Percentiles rank a stretch among this genome's conserved stretches.
Conservation (phyloP, 169 alveolate species). For the Perkinsus olseni region DNA sequence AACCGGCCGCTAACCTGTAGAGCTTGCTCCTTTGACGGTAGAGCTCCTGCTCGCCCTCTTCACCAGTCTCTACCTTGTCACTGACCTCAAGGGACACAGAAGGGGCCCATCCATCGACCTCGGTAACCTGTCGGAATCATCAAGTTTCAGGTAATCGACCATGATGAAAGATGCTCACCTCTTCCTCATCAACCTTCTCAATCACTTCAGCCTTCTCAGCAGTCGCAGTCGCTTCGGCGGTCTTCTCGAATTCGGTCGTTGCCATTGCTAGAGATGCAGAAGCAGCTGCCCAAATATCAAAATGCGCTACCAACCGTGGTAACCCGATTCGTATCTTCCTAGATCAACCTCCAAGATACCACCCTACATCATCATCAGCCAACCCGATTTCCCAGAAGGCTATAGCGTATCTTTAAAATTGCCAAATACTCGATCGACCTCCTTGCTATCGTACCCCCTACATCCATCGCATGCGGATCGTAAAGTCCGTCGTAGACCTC, state of each 20-base stretch:
- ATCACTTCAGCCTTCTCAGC: not conserved
- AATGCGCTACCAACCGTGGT: not conserved
- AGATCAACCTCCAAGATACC: not conserved
- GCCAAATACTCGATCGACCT: too few relatives aligned
- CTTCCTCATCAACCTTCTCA: not conserved
- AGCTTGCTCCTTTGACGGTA: conserved; percentile 24
- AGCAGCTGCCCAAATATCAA: not conserved
- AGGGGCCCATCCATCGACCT: not conserved
- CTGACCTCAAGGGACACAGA: not conserved
- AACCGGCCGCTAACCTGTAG: conserved; percentile 4
- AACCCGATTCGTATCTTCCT: not conserved
- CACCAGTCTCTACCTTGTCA: not conserved
- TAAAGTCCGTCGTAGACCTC: too few relatives aligned
- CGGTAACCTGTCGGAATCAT: not conserved
- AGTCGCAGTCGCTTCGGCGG: not conserved
- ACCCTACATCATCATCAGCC: too few relatives aligned
- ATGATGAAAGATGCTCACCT: not conserved
- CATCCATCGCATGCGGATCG: too few relatives aligned
- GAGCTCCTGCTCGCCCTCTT: conserved; percentile 15
- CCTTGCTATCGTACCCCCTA: too few relatives aligned
- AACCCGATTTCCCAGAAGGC: not conserved
- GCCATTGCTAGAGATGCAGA: not conserved
- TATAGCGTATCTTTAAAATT: not conserved
- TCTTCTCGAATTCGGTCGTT: not conserved
- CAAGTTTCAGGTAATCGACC: not conserved